Conservation (phyloP, 768 basidiomycete genomes). For the Amanita rubescens region DNA sequence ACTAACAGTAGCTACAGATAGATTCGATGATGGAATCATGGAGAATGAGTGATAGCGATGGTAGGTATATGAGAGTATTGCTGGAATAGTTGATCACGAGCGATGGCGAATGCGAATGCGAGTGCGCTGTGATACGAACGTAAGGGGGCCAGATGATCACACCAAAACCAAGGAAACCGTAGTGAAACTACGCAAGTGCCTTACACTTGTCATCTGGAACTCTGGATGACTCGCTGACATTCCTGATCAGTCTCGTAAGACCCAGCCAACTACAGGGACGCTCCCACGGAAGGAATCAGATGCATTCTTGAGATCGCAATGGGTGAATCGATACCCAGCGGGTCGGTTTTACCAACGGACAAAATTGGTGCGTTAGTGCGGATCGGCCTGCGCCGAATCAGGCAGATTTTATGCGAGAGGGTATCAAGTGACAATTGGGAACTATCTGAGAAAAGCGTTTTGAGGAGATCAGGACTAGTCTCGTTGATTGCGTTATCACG, state of each 20-base stretch:
- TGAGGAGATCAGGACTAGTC: not conserved
- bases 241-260: constrained; percentile 72
- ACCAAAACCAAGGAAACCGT: constrained; percentile 68
- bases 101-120: no score
- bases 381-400: not conserved
- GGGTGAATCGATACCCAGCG: constrained; percentile 60
- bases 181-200: constrained; percentile 76
- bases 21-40: no score
- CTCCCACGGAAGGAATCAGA: constrained; percentile 90
- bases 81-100: no score
- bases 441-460: not conserved
- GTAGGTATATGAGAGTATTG: no score
- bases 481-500: not conserved
- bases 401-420: constrained; percentile 1
- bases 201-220: not conserved
- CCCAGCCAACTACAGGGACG: constrained; percentile 80
- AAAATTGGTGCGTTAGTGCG: constrained; percentile 60
- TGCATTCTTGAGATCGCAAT: constrained; percentile 76
- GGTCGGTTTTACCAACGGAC: constrained; percentile 57
- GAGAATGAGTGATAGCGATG: no score
- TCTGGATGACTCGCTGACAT: constrained; percentile 1
- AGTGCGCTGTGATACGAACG: no score
- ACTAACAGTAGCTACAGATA: no score
- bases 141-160: constrained; percentile 50
- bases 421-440: not conserved